These are phyloP conservation scores for Rhodomyrtus tomentosa DNA, from an alignment of 345 rosid genomes.

Conservation along the genomic window DNA sequence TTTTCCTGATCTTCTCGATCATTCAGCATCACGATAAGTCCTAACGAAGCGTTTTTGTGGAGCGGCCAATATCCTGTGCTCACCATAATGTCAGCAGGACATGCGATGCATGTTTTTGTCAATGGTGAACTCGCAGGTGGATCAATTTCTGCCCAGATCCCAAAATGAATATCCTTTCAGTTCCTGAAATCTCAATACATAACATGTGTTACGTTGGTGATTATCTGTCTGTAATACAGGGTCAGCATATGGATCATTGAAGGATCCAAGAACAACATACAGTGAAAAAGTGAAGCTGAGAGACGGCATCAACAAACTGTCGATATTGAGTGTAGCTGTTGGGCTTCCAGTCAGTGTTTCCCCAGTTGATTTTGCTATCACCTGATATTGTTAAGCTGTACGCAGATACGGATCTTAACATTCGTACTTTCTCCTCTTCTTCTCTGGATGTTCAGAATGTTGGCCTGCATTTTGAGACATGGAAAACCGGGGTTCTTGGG, in stretches of 20 bases:
- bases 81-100: constrained; percentile 64
- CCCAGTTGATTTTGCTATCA: not conserved
- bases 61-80: constrained; percentile 62
- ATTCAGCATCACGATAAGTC: constrained; percentile 44
- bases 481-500: constrained; percentile 79
- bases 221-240: constrained; percentile 24
- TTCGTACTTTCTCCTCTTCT: not conserved
- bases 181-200: not conserved
- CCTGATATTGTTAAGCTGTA: not conserved
- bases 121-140: constrained; percentile 51
- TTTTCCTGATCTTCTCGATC: not conserved
- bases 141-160: not conserved
- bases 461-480: constrained; percentile 63
- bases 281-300: constrained; percentile 55
- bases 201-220: not conserved
- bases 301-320: constrained; percentile 71
- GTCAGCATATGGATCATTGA: constrained; percentile 48
- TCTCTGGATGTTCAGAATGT: constrained; percentile 43
- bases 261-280: constrained; percentile 46
- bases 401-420: not conserved
- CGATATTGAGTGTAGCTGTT: constrained; percentile 63
- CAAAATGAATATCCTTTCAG: not conserved
- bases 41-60: constrained; percentile 49
- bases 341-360: constrained; percentile 66
- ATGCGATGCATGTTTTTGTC: constrained; percentile 54